Evolutionary conservation across 2,329 filamentous ascomycete species (phyloP).

Genomic region (Cytospora mali): DNA sequence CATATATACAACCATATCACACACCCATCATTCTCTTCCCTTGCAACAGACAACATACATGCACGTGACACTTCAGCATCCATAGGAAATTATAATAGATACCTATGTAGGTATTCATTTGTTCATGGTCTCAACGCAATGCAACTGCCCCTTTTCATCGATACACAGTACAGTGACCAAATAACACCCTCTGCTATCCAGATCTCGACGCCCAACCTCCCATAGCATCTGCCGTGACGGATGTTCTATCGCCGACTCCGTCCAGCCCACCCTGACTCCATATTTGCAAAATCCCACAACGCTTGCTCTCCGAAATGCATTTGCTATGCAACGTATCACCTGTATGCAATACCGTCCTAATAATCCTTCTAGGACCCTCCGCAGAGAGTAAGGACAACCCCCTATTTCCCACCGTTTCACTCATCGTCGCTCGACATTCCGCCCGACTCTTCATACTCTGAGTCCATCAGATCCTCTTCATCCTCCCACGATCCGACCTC

Average conservation of each 20-base stretch:
- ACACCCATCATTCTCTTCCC: background rate
- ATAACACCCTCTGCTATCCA: background rate
- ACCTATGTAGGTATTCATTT: background rate
- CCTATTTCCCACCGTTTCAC: background rate
- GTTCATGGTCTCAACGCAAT: background rate
- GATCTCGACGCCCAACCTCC: background rate
- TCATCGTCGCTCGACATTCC: background rate
- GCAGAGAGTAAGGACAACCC: background rate
- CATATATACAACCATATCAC: too few species aligned
- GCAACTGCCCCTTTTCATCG: background rate
- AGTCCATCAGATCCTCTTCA: background rate
- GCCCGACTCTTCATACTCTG: background rate
- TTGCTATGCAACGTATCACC: slow-evolving; percentile 21
- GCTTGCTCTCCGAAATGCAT: slow-evolving; percentile 13
- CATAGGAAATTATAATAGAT: background rate
- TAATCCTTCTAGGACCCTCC: background rate
- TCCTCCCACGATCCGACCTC: slow-evolving; percentile 2
- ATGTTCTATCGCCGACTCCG: slow-evolving; percentile 6
- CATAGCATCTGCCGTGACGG: slow-evolving; percentile 1
- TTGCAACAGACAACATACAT: background rate
- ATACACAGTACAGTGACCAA: background rate
- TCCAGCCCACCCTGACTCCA: slow-evolving; percentile 9
- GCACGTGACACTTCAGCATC: background rate
- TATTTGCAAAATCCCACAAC: slow-evolving; percentile 6
- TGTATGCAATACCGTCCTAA: background rate